Base-by-base conservation (phyloP, 179 eudicot genomes). In the Spinacia oleracea region DNA sequence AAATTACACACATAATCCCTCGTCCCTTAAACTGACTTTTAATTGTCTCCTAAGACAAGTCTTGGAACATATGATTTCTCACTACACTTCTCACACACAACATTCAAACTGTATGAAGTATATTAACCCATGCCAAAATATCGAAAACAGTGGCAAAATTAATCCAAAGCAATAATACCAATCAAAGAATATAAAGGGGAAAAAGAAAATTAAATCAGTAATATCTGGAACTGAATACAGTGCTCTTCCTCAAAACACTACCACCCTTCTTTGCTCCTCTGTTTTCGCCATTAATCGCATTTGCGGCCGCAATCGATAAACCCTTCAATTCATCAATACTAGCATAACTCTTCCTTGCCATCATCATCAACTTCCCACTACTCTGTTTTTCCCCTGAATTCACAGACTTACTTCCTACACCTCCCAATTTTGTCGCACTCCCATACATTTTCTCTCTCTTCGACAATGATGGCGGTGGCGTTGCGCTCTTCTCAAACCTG, bases 301-400 rank as follows among this genome's bases (percentile, higher is more conserved):
- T 80, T 1, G 86, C 84, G 1, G 94, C 92, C 2, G 85, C 91
- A 63, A 80, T 74, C 46, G 91, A 85, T 46, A 89, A 68, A 32
- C 91, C 91, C 81, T 85, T 93, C 86, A 96, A 77, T 11, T 96
- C 97, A 34, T 90, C 94, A 78, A 93, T 73, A 72, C 69, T 85
- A 2, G 97, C 99, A 73, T 87, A 93, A 76, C 99, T 96, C 81
- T 91, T 96, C 78, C 99, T 89, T 50, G 81, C 86, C 84, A 81
- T 82, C 75, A 64, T 32, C 80, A 81, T 79, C 59, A 60, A n/a
- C 67, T 80, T 11, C 62, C 88, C 88, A 32, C 84, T 85, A 55
- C 81, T 70, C 84, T 84, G 89, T 85, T 87, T 89, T 76, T 87
- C 93, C 79, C 79, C 91, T 58, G 91, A 83, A 85, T 85, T 89